Conservation (phyloP, 176 grass and related monocot genomes). For the Poa annua region DNA sequence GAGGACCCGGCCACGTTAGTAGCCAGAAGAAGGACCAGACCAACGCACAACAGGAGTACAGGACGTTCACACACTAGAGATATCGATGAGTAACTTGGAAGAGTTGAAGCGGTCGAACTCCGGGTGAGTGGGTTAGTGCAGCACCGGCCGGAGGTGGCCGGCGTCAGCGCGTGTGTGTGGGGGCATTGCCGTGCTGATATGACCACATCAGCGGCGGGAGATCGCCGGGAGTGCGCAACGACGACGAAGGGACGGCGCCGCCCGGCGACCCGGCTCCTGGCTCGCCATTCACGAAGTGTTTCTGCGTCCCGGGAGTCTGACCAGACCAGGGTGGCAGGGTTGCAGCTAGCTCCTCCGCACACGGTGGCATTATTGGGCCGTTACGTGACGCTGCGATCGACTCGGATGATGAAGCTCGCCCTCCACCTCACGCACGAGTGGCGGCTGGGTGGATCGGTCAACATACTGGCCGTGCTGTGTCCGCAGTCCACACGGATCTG, state of each 20-base stretch:
- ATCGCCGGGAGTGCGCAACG: neutral
- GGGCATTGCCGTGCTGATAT: neutral
- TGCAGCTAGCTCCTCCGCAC: too few species aligned
- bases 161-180: conserved; percentile 8
- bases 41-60: conserved; percentile 7
- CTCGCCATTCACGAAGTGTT: neutral
- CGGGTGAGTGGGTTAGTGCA: conserved; percentile 2
- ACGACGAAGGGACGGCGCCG: neutral
- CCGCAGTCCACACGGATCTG: conserved; percentile 24
- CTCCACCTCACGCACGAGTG: neutral
- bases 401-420: neutral
- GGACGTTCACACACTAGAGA: neutral
- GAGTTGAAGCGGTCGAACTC: neutral
- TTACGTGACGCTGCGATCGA: neutral
- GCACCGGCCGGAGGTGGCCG: neutral
- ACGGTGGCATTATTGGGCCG: neutral
- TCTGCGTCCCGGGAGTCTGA: neutral
- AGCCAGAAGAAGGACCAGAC: neutral
- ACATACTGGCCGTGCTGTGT: neutral
- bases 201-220: neutral
- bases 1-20: neutral
- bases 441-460: conserved; percentile 34
- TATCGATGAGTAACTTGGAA: neutral
- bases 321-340: too few species aligned
- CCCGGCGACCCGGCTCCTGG: neutral